Conservation (phyloP, 2,329 filamentous ascomycete genomes). For the Penicillium italicum region DNA sequence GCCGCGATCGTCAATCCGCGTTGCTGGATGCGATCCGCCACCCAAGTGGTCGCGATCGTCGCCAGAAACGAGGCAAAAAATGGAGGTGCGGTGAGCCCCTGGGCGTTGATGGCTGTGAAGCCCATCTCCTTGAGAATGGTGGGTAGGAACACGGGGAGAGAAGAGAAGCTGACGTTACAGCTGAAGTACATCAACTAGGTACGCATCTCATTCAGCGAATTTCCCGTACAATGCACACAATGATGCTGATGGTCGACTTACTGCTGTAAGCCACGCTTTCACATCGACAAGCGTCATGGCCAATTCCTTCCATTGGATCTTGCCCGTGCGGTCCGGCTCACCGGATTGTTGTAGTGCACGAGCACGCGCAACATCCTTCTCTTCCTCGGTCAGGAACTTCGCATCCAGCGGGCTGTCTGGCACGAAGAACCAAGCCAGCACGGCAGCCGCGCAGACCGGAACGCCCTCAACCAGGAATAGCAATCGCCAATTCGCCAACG, state of each 20-base stretch:
- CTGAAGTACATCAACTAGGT: conserved; percentile 54
- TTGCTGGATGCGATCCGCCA: conserved; percentile 64
- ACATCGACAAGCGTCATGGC: conserved; percentile 44
- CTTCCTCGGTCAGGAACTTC: conserved; percentile 54
- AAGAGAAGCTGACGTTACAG: conserved; percentile 63
- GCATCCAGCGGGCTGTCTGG: conserved; percentile 53
- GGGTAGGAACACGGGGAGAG: conserved; percentile 62
- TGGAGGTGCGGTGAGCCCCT: conserved; percentile 68
- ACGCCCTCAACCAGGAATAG: conserved; percentile 64
- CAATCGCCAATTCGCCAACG: conserved; percentile 61
- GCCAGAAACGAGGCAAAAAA: conserved; percentile 65
- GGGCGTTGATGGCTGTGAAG: conserved; percentile 62
- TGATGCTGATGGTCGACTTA: conserved; percentile 24
- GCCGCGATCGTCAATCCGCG: conserved; percentile 58
- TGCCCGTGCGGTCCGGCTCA: conserved; percentile 39
- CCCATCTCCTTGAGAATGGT: conserved; percentile 65
- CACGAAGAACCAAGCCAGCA: conserved; percentile 54
- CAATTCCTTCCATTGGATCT: conserved; percentile 49
- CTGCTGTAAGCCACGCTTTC: conserved; percentile 49
- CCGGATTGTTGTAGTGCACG: conserved; percentile 54
- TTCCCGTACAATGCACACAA: not conserved
- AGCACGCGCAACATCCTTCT: conserved; percentile 56
- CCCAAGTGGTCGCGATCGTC: conserved; percentile 58
- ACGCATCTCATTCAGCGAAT: not conserved
- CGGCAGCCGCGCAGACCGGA: conserved; percentile 55